These are phyloP conservation scores for Coemansia sp. DNA, from an alignment of 192 early-diverging fungal species.

Conservation along the genomic window DNA sequence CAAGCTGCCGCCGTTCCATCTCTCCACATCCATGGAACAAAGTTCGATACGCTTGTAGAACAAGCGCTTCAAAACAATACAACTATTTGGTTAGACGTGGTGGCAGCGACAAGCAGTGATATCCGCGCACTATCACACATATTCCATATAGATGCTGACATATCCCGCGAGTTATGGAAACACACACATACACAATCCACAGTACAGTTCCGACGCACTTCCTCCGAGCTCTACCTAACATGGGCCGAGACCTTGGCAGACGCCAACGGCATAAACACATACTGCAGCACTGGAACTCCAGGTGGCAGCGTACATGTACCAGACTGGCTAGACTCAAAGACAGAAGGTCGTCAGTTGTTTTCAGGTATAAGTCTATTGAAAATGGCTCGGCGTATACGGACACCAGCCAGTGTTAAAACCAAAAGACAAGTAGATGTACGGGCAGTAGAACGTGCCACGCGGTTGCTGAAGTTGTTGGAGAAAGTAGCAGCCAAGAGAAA, in stretches of 20 bases:
- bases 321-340: not conserved
- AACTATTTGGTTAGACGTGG: not conserved
- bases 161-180: not conserved
- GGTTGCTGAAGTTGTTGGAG: not conserved
- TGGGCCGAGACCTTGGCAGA: not conserved
- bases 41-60: not conserved
- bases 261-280: not conserved
- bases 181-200: not conserved
- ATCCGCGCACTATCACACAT: conserved; percentile 2
- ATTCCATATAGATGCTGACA: not conserved
- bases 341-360: not conserved
- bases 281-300: not conserved
- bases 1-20: not conserved
- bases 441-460: not conserved
- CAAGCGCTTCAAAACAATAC: not conserved
- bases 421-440: not conserved
- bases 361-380: not conserved
- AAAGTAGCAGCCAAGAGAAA: not conserved
- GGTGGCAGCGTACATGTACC: not conserved
- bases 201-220: not conserved
- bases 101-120: not conserved
- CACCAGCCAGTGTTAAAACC: not conserved
- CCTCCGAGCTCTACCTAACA: not conserved
- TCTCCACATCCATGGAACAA: not conserved
- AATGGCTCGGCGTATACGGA: conserved; percentile 3